Percentiles rank a stretch among this genome's conserved stretches.
phyloP scores from a whole-genome alignment of 305 asterid species.

The Euphrasia arctica region DNA sequence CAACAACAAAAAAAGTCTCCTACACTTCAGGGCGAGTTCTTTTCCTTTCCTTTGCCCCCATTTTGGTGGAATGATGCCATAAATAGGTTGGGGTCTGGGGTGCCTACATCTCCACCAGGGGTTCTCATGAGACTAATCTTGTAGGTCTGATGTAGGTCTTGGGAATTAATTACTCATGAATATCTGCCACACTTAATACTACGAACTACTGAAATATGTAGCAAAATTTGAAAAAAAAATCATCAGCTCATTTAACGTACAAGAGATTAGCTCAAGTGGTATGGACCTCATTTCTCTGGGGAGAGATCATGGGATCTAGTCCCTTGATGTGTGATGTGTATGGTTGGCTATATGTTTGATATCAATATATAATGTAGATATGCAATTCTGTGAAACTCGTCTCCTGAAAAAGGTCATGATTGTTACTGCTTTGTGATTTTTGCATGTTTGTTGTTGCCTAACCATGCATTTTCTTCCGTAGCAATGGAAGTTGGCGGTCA shows the following conservation, averaged over 20 bases:
- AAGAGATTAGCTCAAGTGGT: neutral
- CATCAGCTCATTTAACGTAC: neutral
- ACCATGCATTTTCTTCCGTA: conserved; percentile 35
- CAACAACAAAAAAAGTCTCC: neutral
- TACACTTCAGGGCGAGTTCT: neutral
- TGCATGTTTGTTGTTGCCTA: conserved; percentile 22
- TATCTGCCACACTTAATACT: neutral
- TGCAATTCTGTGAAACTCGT: conserved; percentile 19
- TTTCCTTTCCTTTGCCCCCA: neutral
- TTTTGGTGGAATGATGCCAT: neutral
- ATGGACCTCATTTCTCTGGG: too few species aligned
- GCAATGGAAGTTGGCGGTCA: conserved; percentile 98
- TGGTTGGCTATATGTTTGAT: conserved; percentile 18
- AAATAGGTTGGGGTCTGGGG: neutral
- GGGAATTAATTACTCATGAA: neutral
- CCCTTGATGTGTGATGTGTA: neutral
- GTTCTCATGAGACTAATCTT: neutral
- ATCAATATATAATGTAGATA: conserved; percentile 2
- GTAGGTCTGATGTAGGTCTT: neutral
- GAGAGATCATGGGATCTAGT: too few species aligned
- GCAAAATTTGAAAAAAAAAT: neutral
- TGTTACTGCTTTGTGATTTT: conserved; percentile 10
- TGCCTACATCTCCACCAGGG: neutral
- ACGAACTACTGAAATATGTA: neutral
- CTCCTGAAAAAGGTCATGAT: conserved; percentile 19